phyloP scores from a whole-genome alignment of 164 flowering plant species.

The Berberis vulgaris region DNA sequence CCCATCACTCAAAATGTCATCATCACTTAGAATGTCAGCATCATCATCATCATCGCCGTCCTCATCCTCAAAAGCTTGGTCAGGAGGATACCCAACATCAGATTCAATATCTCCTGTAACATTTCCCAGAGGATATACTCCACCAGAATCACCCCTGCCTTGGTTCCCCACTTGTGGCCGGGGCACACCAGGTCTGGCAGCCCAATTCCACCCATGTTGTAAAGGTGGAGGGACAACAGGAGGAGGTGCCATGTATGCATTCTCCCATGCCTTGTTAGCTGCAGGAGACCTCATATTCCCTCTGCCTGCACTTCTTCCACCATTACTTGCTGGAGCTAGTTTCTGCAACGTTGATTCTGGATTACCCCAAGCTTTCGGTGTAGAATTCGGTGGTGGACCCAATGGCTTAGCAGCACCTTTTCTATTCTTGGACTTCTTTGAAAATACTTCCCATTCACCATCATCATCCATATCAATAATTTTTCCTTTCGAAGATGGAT shows the following conservation, averaged over 20 bases:
- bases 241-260: conserved; percentile 18
- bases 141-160: background rate
- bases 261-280: conserved; percentile 13
- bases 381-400: conserved; percentile 25
- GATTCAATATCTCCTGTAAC: conserved; percentile 3
- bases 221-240: conserved; percentile 42
- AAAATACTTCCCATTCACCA: conserved; percentile 51
- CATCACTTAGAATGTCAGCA: conserved; percentile 29
- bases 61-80: conserved; percentile 13
- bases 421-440: conserved; percentile 46
- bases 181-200: conserved; percentile 24
- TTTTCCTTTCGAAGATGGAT: no score
- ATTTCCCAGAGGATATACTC: conserved; percentile 1
- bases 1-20: conserved; percentile 52
- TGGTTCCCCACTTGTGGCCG: conserved; percentile 8
- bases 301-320: conserved; percentile 33
- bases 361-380: conserved; percentile 34
- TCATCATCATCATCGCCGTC: conserved; percentile 23
- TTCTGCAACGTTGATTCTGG: conserved; percentile 25
- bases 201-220: conserved; percentile 63
- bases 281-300: conserved; percentile 33
- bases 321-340: conserved; percentile 16
- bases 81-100: background rate
- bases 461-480: conserved; percentile 12
- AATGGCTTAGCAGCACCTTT: conserved; percentile 19